These are phyloP conservation scores for Cystobasidium slooffiae DNA, from an alignment of 1,284 basidiomycete genomes.

Conservation along the genomic window DNA sequence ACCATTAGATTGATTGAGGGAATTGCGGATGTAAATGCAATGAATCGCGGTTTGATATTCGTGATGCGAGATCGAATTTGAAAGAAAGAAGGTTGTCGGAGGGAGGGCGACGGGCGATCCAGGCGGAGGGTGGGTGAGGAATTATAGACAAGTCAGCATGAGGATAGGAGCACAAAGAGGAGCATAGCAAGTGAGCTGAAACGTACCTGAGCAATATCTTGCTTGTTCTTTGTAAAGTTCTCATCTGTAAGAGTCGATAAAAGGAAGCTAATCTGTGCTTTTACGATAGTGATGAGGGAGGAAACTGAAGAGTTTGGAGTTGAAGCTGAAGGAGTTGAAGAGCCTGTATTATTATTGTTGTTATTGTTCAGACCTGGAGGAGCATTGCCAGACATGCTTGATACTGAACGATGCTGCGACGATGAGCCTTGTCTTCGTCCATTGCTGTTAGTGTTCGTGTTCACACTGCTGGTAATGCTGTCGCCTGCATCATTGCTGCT, in stretches of 20 bases:
- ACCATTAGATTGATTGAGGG: neutral
- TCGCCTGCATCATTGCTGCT: neutral
- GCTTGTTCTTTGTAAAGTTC: conserved; percentile 86
- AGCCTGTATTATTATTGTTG: neutral
- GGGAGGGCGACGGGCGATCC: neutral
- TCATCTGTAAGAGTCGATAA: conserved; percentile 91
- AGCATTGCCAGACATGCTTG: conserved; percentile 23
- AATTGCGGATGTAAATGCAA: neutral
- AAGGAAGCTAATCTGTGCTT: conserved; percentile 80
- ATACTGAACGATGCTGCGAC: conserved; percentile 11
- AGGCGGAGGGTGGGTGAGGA: conserved; percentile 29
- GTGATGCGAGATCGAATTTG: conserved; percentile 9
- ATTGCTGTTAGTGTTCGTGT: neutral
- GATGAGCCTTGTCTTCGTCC: conserved; percentile 15
- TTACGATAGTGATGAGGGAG: conserved; percentile 56
- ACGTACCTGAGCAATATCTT: conserved; percentile 82
- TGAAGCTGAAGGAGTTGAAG: conserved; percentile 28
- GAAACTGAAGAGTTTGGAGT: conserved; percentile 21
- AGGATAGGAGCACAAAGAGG: too few relatives aligned
- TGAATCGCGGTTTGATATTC: neutral
- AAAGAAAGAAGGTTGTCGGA: neutral
- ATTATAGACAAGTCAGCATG: conserved; percentile 11
- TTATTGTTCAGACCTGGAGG: conserved; percentile 22
- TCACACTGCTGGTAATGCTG: neutral
- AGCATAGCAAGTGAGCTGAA: neutral